Evolutionary conservation across 2,329 filamentous ascomycete species (phyloP).

Genomic region (Achaetomium macrosporum): DNA sequence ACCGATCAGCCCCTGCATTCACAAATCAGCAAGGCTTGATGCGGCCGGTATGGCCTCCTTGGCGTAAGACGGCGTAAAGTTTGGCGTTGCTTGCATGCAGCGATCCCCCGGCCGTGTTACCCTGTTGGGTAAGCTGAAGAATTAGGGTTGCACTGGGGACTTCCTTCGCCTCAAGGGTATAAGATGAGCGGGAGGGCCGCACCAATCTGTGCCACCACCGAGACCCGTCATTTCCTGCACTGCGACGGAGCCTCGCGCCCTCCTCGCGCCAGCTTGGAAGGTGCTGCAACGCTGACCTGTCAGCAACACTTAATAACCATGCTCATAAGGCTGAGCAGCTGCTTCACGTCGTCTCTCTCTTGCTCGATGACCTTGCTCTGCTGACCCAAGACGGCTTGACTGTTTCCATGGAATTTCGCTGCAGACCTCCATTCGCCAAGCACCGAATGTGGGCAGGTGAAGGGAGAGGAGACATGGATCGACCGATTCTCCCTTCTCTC

Average conservation of each 20-base stretch:
- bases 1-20: not conserved
- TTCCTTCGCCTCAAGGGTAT: not conserved
- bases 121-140: not conserved
- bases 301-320: not conserved
- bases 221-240: not conserved
- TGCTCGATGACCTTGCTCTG: too few species aligned
- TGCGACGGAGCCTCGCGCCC: not conserved
- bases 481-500: too few species aligned
- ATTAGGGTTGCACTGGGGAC: slow-evolving; percentile 9
- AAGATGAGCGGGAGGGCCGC: not conserved
- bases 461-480: too few species aligned
- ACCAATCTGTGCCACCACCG: too few species aligned
- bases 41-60: slow-evolving; percentile 1
- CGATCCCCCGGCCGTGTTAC: slow-evolving; percentile 6
- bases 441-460: too few species aligned
- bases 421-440: too few species aligned
- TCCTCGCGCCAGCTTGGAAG: too few species aligned
- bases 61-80: slow-evolving; percentile 23
- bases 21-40: not conserved
- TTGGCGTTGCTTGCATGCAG: not conserved
- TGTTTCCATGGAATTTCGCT: too few species aligned
- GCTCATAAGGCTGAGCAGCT: too few species aligned
- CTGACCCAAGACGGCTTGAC: too few species aligned
- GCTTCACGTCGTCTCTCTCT: too few species aligned
- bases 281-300: not conserved